These are phyloP conservation scores for Acanthamoeba triangularis DNA, from an alignment of 208 protist species.

Conservation along the genomic window DNA sequence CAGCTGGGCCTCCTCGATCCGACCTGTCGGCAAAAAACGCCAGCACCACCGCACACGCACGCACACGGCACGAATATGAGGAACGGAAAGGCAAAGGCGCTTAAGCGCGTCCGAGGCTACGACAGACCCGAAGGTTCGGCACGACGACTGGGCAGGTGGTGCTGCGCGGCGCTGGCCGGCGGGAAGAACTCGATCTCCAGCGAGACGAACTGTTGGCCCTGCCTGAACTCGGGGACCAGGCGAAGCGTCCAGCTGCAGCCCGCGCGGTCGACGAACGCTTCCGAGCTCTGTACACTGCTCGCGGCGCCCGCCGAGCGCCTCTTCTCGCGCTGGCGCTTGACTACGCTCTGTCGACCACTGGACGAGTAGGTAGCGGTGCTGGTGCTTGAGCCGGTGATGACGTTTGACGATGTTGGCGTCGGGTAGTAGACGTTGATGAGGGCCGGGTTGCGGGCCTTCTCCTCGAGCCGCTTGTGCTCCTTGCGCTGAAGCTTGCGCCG, in stretches of 20 bases:
- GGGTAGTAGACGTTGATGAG: constrained; percentile 2
- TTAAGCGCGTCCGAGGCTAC: not conserved
- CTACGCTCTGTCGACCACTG: too few relatives aligned
- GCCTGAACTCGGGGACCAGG: not conserved
- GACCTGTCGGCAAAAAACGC: too few relatives aligned
- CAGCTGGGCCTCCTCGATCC: not conserved
- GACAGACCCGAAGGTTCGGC: too few relatives aligned
- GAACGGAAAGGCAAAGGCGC: not conserved
- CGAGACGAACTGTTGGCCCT: not conserved
- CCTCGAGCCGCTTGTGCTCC: not conserved
- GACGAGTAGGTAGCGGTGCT: too few relatives aligned
- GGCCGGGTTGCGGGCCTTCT: not conserved
- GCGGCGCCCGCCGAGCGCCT: too few relatives aligned
- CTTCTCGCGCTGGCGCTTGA: too few relatives aligned
- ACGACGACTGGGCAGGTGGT: too few relatives aligned
- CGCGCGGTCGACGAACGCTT: not conserved
- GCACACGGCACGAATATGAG: too few relatives aligned
- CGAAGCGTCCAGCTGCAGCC: not conserved
- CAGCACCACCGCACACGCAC: too few relatives aligned
- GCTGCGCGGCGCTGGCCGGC: not conserved
- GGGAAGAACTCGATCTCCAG: constrained; percentile 31
- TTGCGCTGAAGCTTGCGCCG: not conserved
- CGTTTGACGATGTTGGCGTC: not conserved
- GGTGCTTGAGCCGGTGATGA: too few relatives aligned
- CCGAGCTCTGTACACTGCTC: not conserved